Evolutionary conservation across 306 rosid genomes (phyloP).

Genomic region (Vigna trinervia): DNA sequence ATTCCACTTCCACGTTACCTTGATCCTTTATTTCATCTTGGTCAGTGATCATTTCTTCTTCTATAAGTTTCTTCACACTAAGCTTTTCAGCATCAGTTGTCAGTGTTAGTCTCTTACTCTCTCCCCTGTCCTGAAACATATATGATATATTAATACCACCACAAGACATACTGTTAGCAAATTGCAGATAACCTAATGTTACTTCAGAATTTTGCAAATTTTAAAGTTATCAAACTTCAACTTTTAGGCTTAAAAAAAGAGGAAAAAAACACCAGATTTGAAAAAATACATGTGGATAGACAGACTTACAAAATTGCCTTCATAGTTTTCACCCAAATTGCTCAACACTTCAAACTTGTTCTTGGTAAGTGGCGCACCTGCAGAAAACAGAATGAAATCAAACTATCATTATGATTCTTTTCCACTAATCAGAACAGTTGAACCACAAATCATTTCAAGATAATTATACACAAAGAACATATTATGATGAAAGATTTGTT

Average conservation of each 20-base stretch:
- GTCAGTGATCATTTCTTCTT: constrained; percentile 82
- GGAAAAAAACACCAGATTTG: not conserved
- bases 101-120: constrained; percentile 45
- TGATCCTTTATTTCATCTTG: constrained; percentile 55
- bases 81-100: constrained; percentile 62
- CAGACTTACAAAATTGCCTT: constrained; percentile 64
- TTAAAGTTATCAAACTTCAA: constrained; percentile 7
- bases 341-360: constrained; percentile 70
- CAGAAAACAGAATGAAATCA: constrained; percentile 42
- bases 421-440: constrained; percentile 30
- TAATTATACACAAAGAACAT: constrained; percentile 22
- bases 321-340: constrained; percentile 65
- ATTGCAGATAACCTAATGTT: constrained; percentile 3
- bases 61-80: constrained; percentile 94
- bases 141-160: constrained; percentile 1
- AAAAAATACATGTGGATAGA: constrained; percentile 17
- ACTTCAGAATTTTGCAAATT: constrained; percentile 19
- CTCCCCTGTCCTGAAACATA: constrained; percentile 69
- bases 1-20: constrained; percentile 49
- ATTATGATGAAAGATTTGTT: constrained; percentile 19
- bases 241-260: not conserved
- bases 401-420: constrained; percentile 33
- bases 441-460: constrained; percentile 16
- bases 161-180: constrained; percentile 14
- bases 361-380: constrained; percentile 65